Percentiles rank a stretch among this genome's conserved stretches.
Conservation (phyloP, 371 early-diverging fungal genomes). For the Mucor indicus region DNA sequence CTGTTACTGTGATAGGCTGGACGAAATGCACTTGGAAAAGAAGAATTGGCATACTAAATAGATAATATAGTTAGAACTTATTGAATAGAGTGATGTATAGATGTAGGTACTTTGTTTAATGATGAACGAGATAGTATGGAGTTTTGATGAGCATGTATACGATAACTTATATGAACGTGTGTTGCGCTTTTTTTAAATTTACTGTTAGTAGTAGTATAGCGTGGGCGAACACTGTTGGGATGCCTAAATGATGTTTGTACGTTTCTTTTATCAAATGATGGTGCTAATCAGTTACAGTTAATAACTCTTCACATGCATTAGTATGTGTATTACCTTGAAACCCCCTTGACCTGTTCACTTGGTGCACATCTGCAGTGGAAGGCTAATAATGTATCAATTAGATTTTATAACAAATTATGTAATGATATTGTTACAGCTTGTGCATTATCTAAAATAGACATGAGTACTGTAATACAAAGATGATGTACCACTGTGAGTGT, state of each 20-base stretch:
- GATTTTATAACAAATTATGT: too few relatives aligned
- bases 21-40: constrained; percentile 7
- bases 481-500: neutral
- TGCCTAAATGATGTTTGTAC: neutral
- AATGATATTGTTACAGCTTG: too few relatives aligned
- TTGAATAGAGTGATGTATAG: too few relatives aligned
- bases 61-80: neutral
- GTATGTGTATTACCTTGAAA: too few relatives aligned
- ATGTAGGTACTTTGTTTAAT: too few relatives aligned
- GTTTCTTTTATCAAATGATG: neutral
- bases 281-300: neutral
- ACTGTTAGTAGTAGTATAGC: neutral
- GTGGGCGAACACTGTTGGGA: too few relatives aligned
- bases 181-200: constrained; percentile 10
- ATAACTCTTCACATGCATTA: too few relatives aligned
- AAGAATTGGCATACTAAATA: neutral
- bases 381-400: too few relatives aligned
- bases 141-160: constrained; percentile 17
- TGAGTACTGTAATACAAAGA: neutral
- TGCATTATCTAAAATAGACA: too few relatives aligned
- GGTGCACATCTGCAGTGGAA: too few relatives aligned
- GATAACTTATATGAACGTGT: constrained; percentile 22
- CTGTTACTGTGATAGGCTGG: too few relatives aligned
- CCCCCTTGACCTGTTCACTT: too few relatives aligned
- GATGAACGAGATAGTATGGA: constrained; percentile 1